Evolutionary conservation across 75 land plant genomes (phyloP).

Genomic region (Cupressus sempervirens): DNA sequence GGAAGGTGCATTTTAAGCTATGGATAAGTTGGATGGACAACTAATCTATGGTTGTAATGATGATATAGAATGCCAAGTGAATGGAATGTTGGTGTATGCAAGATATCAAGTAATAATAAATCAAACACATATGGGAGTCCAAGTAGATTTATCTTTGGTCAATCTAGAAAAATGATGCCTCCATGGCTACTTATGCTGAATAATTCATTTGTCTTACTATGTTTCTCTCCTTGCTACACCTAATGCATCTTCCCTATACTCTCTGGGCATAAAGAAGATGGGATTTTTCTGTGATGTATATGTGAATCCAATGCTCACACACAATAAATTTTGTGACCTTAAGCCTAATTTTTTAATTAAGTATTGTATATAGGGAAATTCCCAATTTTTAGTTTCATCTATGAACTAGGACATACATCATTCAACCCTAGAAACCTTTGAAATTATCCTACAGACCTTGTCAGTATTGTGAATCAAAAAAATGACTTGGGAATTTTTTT

Average conservation of each 20-base stretch:
- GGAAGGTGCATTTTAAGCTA: conserved; percentile 38
- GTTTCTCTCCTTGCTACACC: background rate
- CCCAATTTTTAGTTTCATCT: background rate
- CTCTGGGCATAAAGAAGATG: background rate
- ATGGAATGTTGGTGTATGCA: conserved; percentile 4
- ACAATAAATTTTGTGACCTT: background rate
- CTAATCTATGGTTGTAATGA: conserved; percentile 33
- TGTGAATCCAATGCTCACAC: background rate
- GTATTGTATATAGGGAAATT: background rate
- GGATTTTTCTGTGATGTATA: background rate
- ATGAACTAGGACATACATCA: background rate
- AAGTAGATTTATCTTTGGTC: background rate
- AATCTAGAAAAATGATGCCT: background rate
- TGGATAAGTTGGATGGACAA: conserved; percentile 35
- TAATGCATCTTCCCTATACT: background rate
- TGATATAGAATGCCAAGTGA: conserved; percentile 12
- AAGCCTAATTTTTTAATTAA: background rate
- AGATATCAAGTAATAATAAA: background rate
- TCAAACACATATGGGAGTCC: background rate
- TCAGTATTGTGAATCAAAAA: background rate
- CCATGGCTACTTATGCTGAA: background rate
- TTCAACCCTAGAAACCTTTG: background rate
- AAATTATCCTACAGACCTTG: background rate
- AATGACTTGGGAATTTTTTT: background rate
- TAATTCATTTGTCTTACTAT: background rate